Base-by-base conservation (phyloP, 495 filamentous ascomycete species). In the Pseudevernia furfuracea region DNA sequence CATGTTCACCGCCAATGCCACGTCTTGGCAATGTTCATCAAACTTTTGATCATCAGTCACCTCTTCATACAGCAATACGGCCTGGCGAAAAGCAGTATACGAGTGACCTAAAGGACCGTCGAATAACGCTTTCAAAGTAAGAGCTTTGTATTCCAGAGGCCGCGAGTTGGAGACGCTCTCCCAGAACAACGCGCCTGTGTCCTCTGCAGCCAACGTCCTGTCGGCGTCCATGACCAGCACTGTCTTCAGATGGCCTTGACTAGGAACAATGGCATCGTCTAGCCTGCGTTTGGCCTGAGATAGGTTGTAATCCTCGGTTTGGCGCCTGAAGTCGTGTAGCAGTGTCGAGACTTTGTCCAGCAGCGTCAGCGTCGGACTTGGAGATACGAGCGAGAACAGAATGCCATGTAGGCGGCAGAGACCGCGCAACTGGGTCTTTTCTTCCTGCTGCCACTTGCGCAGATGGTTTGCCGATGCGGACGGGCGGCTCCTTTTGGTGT, bases 171-270 rank as follows among this genome's bases (percentile, higher is more conserved):
- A 66, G 30, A 71, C 60, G 14, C 48, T 71, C 48, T 79, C 55
- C 81, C 82, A 87, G 71, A 84, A 87, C 61, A 83, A 48, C 6
- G 37, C 66, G 23, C 84, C 83, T 17, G 82, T 81, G 65, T 89
- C 85, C 53, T 78, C 61, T 25, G 78, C 66, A 56, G 79, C 72
- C 64, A 89, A 71, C 0, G 84, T 87, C 63, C 71, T 82, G 66
- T 88, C 85, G 6, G 71, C 84, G 66, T 88, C 86, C 37, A 88
- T 63, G 1, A 85, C 77, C 59, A 87, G 63, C 49, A 84, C 69
- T 1, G 76, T 83, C 63, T 80, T 64, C 44, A 76, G 63, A 12
- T 74, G 44, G 28, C 63, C 62, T 19, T 65, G 28, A 11, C 37
- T 17, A n/a, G 59, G 28, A 12, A 59, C 15, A 23, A 84, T 12